Evolutionary conservation across 371 early-diverging fungal genomes (phyloP), one percentile per base, ranked within the genome.

Genomic region (Circinella minor): DNA sequence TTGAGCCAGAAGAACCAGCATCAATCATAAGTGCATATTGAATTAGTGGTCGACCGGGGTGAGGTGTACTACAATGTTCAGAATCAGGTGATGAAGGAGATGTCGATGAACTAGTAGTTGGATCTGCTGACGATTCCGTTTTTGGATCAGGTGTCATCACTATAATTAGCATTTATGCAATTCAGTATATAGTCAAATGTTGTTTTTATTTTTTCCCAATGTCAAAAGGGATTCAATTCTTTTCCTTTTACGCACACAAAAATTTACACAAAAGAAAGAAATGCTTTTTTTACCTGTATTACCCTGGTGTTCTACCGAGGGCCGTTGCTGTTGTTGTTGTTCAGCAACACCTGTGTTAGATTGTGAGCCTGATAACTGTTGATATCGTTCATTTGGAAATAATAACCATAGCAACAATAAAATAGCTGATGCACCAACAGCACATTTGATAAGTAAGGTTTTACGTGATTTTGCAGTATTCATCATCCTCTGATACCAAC

Each of bases 1-100:
- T 91, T 3, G 96, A 96, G 18, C 99, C 99, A n/a, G 97, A 95
- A 4, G 96, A 96, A 8, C 99, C 99, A 39, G 99, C 99, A 74
- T 98, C 99, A 61, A 98, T 79, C 91, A 98, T 95, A 63, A 91
- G 72, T 37, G 88, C 89, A 75, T 91, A 89, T 71, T 90, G 88
- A 51, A 88, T 77, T 36, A 86, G 67, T 15, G 89, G 89, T 66
- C 82, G 80, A 62, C 88, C 90, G 20, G 70, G 70, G 69, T 85
- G 71, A 17, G 89, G 78, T 4, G 81, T 65, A n/a, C 85, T 81
- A 77, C 94, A 94, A 73, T 91, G 91, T 17, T 74, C 79, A 10
- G 94, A 92, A 20, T 79, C 55, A 36, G 69, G 15, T 65, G 47
- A 14, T 63, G 46, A 27, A 8, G 46, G 11, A 3, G 48, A 4